Evolutionary conservation across 1,284 basidiomycete genomes (phyloP), one percentile per base, ranked within the genome.

Genomic region (Naganishia sp.): DNA sequence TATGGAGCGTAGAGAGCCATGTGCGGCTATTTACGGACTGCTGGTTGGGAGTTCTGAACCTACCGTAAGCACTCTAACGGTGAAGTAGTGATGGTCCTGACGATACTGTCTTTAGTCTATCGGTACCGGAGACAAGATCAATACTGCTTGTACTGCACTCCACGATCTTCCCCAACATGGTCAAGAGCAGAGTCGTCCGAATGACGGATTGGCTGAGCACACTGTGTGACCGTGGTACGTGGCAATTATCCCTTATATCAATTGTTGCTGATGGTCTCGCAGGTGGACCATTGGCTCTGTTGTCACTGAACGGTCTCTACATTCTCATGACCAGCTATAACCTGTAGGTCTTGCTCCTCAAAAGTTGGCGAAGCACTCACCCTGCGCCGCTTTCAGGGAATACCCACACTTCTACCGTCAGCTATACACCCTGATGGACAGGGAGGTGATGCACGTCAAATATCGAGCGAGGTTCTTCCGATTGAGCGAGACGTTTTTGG

Each of bases 381-480:
- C 10, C 31, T 57, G 63, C 48, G n/a, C n/a, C 44, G n/a, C 55
- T 25, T 67, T 1, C 68, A 94, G 92, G 39, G 94, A 98, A 76
- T 98, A 96, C 75, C 95, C 96, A 3, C 88, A 87, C 10, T 98
- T 99, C 81, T 99, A 97, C 82, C 90, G 88, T 4, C 86, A 89
- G n/a, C 84, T 99, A 3, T 99, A 99, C 74, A 85, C 86, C 0
- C 90, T 98, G 75, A 84, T 99, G 13, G 89, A 93, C 75, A 83
- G 87, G 18, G 86, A 93, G 33, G 85, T 97, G 2, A 84, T 99
- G 25, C 95, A 99, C 75, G 86, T 92, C 68, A 93, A 91, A 74
- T 90, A 97, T 76, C 86, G 95, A 13, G 89, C 95, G 1, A 86
- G 95, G 43, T 99, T 99, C 82, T 94, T 99, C 85, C 86, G 95